These are phyloP conservation scores for Physcomitrium patens DNA, from an alignment of 225 moss, liverwort and hornwort species.

Conservation along the genomic window DNA sequence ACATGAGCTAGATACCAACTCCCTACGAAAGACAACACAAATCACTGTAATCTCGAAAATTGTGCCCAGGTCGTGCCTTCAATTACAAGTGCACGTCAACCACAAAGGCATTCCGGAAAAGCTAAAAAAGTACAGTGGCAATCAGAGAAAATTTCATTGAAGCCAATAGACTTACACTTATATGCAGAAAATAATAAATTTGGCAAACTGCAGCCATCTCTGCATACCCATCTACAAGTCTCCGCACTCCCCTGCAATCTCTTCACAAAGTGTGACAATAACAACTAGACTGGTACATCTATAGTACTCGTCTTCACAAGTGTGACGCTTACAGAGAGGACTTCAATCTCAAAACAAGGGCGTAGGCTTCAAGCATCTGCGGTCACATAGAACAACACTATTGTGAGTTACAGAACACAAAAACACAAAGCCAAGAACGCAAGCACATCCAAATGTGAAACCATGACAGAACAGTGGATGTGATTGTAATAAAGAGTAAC, in stretches of 20 bases:
- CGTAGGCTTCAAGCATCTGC: constrained; percentile 22
- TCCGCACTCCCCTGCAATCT: not conserved
- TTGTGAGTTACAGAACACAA: constrained; percentile 20
- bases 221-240: constrained; percentile 3
- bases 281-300: too few relatives aligned
- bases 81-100: too few relatives aligned
- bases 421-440: not conserved
- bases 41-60: too few relatives aligned
- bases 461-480: not conserved
- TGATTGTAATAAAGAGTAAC: not conserved
- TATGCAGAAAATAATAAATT: too few relatives aligned
- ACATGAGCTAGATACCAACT: too few relatives aligned
- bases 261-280: constrained; percentile 3
- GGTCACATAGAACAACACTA: constrained; percentile 29
- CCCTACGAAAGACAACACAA: too few relatives aligned
- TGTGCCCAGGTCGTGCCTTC: too few relatives aligned
- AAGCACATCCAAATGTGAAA: constrained; percentile 16
- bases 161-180: too few relatives aligned
- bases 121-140: too few relatives aligned
- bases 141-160: too few relatives aligned
- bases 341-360: constrained; percentile 9
- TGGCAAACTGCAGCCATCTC: not conserved
- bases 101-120: too few relatives aligned
- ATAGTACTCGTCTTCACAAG: too few relatives aligned
- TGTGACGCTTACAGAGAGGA: constrained; percentile 14